Evolutionary conservation across 2,329 filamentous ascomycete species (phyloP), one percentile per base, ranked within the genome.

Genomic region (Aspergillus pseudotamarii): DNA sequence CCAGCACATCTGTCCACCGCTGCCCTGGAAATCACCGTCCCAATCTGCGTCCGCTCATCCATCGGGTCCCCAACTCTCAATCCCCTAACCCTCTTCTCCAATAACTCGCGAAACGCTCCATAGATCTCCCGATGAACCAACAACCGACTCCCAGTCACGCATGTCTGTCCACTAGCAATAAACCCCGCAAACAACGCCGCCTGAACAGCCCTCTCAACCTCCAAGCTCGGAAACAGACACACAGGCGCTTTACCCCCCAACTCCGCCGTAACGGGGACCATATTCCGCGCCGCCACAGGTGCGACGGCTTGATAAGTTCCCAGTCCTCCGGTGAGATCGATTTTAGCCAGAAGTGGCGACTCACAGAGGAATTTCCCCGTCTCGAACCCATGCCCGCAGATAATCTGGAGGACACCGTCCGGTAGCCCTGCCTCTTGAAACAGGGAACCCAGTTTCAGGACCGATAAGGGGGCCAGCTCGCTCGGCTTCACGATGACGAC

Each of bases 41-140:
- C 89, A 84, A 91, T 91, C 75, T 85, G 85, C 0, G 85, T 88
- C 1, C 81, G 80, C 0, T 78, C 76, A 60, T 89, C 86, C 3
- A 75, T 79, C 0, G 87, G 87, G 5, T 83, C 81, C 1, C 88
- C 88, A 73, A 89, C 87, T 5, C 84, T 81, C 4, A 78, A 72
- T 0, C 79, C 70, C 34, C 88, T 85, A 6, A 82, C 85, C n/a
- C 86, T 79, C 60, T 79, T 81, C 19, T 63, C 66, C 56, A 80
- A 75, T 23, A 81, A 66, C 28, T 78, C 78, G 6, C 74, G 65
- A 9, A 84, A 71, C 0, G 78, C 71, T 3, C 78, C 72, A 26
- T 81, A 72, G 10, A 86, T 79, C 4, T 71, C 76, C 21, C 77
- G 75, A 53, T 86, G 80, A 11, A 85, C 83, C 45, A 87, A 76